Evolutionary conservation across 2,329 filamentous ascomycete genomes (phyloP), one percentile per base, ranked within the genome.

Genomic region (Curvularia lunata): DNA sequence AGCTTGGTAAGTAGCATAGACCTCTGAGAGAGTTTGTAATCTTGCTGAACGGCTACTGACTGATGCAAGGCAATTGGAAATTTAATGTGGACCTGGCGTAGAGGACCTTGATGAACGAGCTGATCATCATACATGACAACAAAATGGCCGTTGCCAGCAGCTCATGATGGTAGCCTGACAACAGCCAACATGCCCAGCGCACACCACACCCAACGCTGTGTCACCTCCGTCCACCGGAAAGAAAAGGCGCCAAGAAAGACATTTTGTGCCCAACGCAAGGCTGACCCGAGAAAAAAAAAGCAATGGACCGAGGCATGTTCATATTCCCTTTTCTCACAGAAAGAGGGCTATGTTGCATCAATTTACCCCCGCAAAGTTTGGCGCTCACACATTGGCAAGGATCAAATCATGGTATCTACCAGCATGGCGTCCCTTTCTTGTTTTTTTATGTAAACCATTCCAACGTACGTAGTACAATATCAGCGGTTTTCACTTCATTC

Each of bases 1-100:
- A 91, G 68, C 88, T 91, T 74, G 90, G 94, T 95, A 83, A 77
- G 85, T 83, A 12, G 30, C 18, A 5, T 30, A 12, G 16, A 21
- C 12, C 16, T 18, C 7, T 8, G 43, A 49, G n/a, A 30, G 7
- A 5, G 2, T 47, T 16, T 8, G 2, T 7, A 10, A 3, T 6
- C 41, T 48, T 12, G 4, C 1, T 34, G 48, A 37, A 52, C n/a
- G 19, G 23, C 13, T 48, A 13, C 64, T 71, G 49, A 72, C 55
- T 6, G 4, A 7, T 5, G 5, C 2, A 23, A 73, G 70, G 67
- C 28, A 73, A 72, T 37, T 73, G 71, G 71, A 67, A 72, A 25
- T 73, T 73, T 43, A 73, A 70, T 16, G 71, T 73, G 16, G 63
- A 67, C 1, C 60, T 73, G 38, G 55, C 62, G 18, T 73, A 66